These are phyloP conservation scores for Trichosporon coremiiforme DNA, from an alignment of 1,284 basidiomycete species.

Conservation along the genomic window DNA sequence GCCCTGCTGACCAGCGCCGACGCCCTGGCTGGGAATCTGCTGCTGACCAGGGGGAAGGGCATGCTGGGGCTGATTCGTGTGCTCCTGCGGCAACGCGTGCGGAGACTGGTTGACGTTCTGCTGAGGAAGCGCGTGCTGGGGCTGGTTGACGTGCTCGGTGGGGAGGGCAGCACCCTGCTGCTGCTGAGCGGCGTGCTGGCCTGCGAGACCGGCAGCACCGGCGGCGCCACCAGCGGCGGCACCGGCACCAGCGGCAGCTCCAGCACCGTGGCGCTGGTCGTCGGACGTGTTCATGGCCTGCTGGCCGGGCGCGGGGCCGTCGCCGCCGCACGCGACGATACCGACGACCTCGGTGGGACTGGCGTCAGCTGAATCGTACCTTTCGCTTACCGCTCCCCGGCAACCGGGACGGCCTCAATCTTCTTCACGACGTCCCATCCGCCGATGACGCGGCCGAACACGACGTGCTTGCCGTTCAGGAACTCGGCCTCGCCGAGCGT, in stretches of 20 bases:
- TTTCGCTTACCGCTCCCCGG: constrained; percentile 45
- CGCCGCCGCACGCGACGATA: neutral
- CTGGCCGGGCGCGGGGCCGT: neutral
- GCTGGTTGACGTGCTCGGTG: neutral
- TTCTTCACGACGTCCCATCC: constrained; percentile 87
- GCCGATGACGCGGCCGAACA: constrained; percentile 85
- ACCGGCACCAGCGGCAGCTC: neutral
- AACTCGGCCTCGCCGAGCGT: constrained; percentile 93
- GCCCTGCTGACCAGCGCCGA: no score
- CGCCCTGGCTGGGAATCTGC: no score
- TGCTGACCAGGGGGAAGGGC: neutral
- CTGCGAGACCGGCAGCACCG: neutral
- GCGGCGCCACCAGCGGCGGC: neutral
- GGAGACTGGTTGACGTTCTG: neutral
- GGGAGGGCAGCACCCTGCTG: neutral
- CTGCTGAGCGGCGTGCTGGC: neutral
- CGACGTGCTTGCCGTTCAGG: constrained; percentile 89
- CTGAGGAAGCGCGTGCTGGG: neutral
- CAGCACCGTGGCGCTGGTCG: neutral
- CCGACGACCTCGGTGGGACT: neutral
- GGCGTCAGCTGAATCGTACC: neutral
- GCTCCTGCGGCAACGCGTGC: neutral
- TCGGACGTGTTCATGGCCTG: neutral
- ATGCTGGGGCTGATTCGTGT: neutral
- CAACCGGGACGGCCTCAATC: constrained; percentile 88